Evolutionary conservation across 73 alveolate genomes (phyloP).

Genomic region (Symbiodinium pilosum): DNA sequence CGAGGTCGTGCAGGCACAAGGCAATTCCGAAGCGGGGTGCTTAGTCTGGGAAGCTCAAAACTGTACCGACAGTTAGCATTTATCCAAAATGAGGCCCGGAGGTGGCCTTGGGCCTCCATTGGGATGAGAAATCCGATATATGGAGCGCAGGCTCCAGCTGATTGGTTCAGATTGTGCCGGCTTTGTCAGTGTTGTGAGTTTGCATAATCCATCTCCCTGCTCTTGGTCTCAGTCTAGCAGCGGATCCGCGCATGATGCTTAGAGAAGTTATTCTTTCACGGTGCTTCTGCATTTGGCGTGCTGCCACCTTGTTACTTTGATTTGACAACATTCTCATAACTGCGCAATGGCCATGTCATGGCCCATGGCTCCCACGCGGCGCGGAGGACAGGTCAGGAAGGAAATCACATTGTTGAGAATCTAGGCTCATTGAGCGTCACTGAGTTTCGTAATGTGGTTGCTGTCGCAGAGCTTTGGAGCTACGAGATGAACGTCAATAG

Average conservation of each 20-base stretch:
- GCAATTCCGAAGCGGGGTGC: constrained; percentile 54
- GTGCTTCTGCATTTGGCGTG: too few species aligned
- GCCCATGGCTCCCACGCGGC: not conserved
- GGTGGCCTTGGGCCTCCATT: constrained; percentile 47
- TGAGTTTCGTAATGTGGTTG: too few species aligned
- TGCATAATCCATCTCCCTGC: too few species aligned
- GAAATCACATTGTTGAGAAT: too few species aligned
- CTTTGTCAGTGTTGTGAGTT: not conserved
- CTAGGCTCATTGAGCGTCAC: too few species aligned
- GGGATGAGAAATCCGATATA: constrained; percentile 42
- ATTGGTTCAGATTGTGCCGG: not conserved
- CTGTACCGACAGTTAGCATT: too few species aligned
- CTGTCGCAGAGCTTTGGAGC: too few species aligned
- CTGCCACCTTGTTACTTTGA: too few species aligned
- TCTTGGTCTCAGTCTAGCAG: not conserved
- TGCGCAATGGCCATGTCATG: constrained; percentile 17
- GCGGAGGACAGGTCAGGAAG: not conserved
- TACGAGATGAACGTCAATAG: too few species aligned
- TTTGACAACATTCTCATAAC: too few species aligned
- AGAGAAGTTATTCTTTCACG: too few species aligned
- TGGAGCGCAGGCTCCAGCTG: constrained; percentile 62
- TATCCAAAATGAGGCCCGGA: constrained; percentile 78
- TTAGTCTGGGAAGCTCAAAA: not conserved
- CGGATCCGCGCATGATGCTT: not conserved
- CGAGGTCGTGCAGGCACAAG: constrained; percentile 87